These are phyloP conservation scores for Aspergillus glaucus DNA, from an alignment of 2,329 filamentous ascomycete genomes.

Conservation along the genomic window DNA sequence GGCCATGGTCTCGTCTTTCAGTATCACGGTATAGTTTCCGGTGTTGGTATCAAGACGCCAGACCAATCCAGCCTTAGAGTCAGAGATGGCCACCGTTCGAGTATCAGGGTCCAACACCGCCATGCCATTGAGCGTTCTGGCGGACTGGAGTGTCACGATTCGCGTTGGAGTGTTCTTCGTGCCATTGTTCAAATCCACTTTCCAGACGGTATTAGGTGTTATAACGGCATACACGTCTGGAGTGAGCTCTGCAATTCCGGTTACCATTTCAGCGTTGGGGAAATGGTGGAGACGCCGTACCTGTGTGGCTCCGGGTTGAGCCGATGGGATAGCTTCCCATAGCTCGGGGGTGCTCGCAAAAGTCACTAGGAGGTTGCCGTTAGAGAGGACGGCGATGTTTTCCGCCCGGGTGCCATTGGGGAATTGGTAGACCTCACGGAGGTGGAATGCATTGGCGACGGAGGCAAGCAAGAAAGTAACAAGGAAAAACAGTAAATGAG, in stretches of 20 bases:
- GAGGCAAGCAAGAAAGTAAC: neutral
- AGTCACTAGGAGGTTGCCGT: conserved; percentile 28
- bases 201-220: conserved; percentile 12
- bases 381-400: conserved; percentile 25
- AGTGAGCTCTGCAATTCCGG: conserved; percentile 10
- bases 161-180: neutral
- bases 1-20: conserved; percentile 8
- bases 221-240: conserved; percentile 12
- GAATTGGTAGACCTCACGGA: conserved; percentile 15
- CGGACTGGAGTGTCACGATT: conserved; percentile 8
- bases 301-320: conserved; percentile 2
- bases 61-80: conserved; percentile 9
- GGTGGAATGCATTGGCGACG: neutral
- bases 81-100: conserved; percentile 8
- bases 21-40: conserved; percentile 8
- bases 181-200: conserved; percentile 6
- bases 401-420: conserved; percentile 26
- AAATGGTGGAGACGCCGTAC: conserved; percentile 8
- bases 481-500: neutral
- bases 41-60: conserved; percentile 10
- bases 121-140: conserved; percentile 11
- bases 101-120: conserved; percentile 6
- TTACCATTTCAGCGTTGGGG: conserved; percentile 4
- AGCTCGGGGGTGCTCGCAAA: conserved; percentile 10
- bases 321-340: conserved; percentile 8